A percentile compares a stretch with the other conserved stretches of the same genome.
Conservation (phyloP, 169 alveolate genomes). For the Plasmodium relictum region DNA sequence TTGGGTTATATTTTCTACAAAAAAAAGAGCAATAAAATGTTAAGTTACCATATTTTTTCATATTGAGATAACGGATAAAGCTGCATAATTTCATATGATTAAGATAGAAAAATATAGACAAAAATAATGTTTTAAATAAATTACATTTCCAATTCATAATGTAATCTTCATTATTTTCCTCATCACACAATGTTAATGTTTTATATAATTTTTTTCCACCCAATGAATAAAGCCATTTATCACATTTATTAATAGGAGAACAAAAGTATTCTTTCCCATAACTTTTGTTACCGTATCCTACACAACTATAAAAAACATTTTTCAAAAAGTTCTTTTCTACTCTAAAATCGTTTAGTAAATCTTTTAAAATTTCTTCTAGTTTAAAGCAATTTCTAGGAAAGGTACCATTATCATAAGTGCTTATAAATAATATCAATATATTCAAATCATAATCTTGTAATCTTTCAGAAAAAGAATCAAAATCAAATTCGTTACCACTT, state of each 20-base stretch:
- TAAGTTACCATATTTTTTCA: constrained; percentile 11
- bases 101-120: constrained; percentile 42
- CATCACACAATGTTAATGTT: constrained; percentile 48
- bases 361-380: constrained; percentile 35
- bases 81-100: constrained; percentile 9
- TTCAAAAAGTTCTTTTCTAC: constrained; percentile 43
- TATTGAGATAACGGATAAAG: constrained; percentile 1
- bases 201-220: constrained; percentile 46
- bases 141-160: constrained; percentile 41
- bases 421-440: constrained; percentile 41
- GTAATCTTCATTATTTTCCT: constrained; percentile 25
- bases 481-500: constrained; percentile 40
- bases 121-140: constrained; percentile 33
- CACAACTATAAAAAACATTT: constrained; percentile 64
- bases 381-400: constrained; percentile 57
- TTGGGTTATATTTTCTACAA: background rate
- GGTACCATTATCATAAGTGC: constrained; percentile 63
- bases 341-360: constrained; percentile 24
- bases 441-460: constrained; percentile 41
- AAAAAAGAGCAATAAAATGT: constrained; percentile 50
- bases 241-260: constrained; percentile 57
- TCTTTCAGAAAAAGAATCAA: constrained; percentile 32
- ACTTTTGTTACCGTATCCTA: constrained; percentile 68
- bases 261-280: constrained; percentile 66
- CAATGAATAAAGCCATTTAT: constrained; percentile 20